Conservation (phyloP, 345 rosid species). For the Tarenaya hassleriana region DNA sequence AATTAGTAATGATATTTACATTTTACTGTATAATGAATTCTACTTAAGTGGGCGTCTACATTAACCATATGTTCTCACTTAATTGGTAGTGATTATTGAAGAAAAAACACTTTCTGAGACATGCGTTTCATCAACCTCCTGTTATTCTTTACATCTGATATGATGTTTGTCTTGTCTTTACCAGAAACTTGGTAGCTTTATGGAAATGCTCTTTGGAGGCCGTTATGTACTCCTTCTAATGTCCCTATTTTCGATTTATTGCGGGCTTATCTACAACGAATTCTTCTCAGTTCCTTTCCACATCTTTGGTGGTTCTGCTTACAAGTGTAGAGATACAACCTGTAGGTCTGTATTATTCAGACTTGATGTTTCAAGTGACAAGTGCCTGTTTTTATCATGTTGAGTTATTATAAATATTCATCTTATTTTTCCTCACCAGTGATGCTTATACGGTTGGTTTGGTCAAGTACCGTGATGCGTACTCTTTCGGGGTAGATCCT, state of each 20-base stretch:
- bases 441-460: constrained; percentile 73
- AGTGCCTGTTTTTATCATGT: background rate
- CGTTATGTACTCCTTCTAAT: constrained; percentile 85
- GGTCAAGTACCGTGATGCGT: constrained; percentile 70
- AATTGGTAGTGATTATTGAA: background rate
- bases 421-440: constrained; percentile 37
- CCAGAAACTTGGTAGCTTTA: constrained; percentile 98
- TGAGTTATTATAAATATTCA: constrained; percentile 14
- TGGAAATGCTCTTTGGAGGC: constrained; percentile 98
- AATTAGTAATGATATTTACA: too few relatives aligned
- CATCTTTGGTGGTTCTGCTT: constrained; percentile 92
- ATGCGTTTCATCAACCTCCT: background rate
- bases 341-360: constrained; percentile 53
- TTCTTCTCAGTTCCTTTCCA: constrained; percentile 95
- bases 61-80: constrained; percentile 5
- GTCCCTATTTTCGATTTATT: constrained; percentile 89
- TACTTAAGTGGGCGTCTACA: constrained; percentile 1
- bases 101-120: background rate
- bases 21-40: background rate
- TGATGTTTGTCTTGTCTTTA: constrained; percentile 18
- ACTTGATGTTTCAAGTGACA: constrained; percentile 14
- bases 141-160: background rate
- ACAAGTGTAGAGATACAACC: constrained; percentile 71
- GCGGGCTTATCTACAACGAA: constrained; percentile 97
- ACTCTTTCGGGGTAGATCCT: constrained; percentile 98